phyloP scores from a whole-genome alignment of 768 basidiomycete species.

The Daedaleopsis sinensis region DNA sequence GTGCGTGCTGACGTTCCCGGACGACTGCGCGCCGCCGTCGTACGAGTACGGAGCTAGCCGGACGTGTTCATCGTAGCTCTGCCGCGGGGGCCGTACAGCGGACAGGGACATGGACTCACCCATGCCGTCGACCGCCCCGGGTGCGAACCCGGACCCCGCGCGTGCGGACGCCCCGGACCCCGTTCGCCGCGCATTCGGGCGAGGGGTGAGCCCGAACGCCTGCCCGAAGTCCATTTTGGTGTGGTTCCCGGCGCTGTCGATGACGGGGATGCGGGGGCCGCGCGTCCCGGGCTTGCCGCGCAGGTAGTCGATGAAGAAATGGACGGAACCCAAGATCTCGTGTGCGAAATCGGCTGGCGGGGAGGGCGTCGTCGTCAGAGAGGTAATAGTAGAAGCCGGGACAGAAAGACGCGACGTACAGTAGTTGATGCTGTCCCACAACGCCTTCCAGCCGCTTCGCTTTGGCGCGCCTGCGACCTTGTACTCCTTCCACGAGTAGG shows the following conservation, averaged over 20 bases:
- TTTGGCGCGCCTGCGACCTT: constrained; percentile 39
- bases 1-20: background rate
- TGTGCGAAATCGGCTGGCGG: constrained; percentile 59
- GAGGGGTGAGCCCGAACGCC: constrained; percentile 39
- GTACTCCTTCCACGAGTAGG: constrained; percentile 77
- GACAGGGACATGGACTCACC: constrained; percentile 6
- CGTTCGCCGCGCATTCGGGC: constrained; percentile 17
- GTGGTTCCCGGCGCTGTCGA: constrained; percentile 28
- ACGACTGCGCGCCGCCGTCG: constrained; percentile 10
- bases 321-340: constrained; percentile 67
- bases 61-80: constrained; percentile 46
- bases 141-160: background rate
- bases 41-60: constrained; percentile 42
- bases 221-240: constrained; percentile 38
- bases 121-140: constrained; percentile 1
- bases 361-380: constrained; percentile 11
- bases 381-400: background rate
- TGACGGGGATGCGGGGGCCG: constrained; percentile 26
- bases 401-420: constrained; percentile 34
- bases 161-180: constrained; percentile 7
- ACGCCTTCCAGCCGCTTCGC: constrained; percentile 67
- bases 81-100: constrained; percentile 13
- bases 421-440: constrained; percentile 68
- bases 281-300: constrained; percentile 34
- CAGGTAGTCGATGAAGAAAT: constrained; percentile 56